Conservation (phyloP, 352 stramenopile genomes). For the Pythium grandisporangium region DNA sequence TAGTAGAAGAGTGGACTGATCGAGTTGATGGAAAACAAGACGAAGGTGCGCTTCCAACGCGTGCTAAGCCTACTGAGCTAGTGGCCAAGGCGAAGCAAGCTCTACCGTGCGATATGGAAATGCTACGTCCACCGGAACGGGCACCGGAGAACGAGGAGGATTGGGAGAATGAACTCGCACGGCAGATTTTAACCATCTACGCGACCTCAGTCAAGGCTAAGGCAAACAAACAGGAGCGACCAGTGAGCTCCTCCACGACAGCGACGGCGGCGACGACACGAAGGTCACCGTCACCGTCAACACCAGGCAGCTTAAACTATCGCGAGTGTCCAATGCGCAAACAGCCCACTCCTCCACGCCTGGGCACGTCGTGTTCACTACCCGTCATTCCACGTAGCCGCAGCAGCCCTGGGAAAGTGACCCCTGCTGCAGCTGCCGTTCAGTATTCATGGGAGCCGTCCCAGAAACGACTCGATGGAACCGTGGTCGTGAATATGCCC, state of each 20-base stretch:
- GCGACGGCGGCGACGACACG: background rate
- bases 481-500: constrained; percentile 75
- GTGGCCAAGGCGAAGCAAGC: background rate
- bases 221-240: too few relatives aligned
- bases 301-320: too few relatives aligned
- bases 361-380: constrained; percentile 14
- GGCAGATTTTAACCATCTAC: constrained; percentile 87
- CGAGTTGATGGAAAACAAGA: background rate
- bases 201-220: constrained; percentile 64
- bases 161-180: constrained; percentile 88
- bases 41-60: too few relatives aligned
- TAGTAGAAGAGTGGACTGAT: background rate
- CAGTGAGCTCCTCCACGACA: background rate
- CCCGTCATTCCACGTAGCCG: constrained; percentile 7
- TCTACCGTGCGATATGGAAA: constrained; percentile 52
- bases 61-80: too few relatives aligned
- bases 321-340: background rate
- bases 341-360: background rate
- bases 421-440: constrained; percentile 13
- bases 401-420: background rate
- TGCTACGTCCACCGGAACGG: constrained; percentile 37
- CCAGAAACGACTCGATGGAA: constrained; percentile 39
- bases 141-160: constrained; percentile 53
- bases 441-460: constrained; percentile 64
- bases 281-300: too few relatives aligned